Evolutionary conservation across 306 rosid genomes (phyloP).

Genomic region (Crotalaria pallida): DNA sequence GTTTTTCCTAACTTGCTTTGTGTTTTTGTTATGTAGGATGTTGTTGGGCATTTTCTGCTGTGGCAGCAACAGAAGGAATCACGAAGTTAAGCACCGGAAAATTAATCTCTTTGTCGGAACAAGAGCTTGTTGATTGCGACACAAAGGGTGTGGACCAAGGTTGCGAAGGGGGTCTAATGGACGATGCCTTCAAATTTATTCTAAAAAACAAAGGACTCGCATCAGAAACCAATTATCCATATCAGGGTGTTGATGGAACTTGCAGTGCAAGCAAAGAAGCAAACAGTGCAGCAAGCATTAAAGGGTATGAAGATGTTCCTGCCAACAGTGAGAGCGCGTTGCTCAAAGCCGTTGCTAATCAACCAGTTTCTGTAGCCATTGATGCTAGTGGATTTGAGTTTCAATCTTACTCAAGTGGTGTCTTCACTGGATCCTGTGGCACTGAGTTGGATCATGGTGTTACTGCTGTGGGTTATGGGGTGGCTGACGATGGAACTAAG

Average conservation of each 20-base stretch:
- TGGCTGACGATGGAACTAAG: neutral
- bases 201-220: conserved; percentile 21
- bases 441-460: conserved; percentile 34
- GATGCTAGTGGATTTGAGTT: conserved; percentile 33
- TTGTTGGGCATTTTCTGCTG: conserved; percentile 41
- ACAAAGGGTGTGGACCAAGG: conserved; percentile 30
- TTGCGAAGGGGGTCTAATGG: conserved; percentile 33
- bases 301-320: conserved; percentile 31
- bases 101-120: conserved; percentile 31
- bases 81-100: conserved; percentile 14
- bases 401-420: conserved; percentile 28
- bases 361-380: conserved; percentile 35
- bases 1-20: neutral
- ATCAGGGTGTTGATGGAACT: conserved; percentile 9
- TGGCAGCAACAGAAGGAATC: conserved; percentile 35
- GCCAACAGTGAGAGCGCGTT: conserved; percentile 28
- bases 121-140: conserved; percentile 38
- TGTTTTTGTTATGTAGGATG: neutral
- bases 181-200: conserved; percentile 35
- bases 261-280: conserved; percentile 9
- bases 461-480: conserved; percentile 33
- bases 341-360: conserved; percentile 31
- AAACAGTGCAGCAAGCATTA: conserved; percentile 25
- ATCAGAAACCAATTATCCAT: conserved; percentile 26
- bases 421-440: conserved; percentile 28